Percentiles rank a stretch among this genome's conserved stretches.
These are phyloP conservation scores for Artemisia argyi DNA, from an alignment of 129 eudicot genomes.

Conservation along the genomic window DNA sequence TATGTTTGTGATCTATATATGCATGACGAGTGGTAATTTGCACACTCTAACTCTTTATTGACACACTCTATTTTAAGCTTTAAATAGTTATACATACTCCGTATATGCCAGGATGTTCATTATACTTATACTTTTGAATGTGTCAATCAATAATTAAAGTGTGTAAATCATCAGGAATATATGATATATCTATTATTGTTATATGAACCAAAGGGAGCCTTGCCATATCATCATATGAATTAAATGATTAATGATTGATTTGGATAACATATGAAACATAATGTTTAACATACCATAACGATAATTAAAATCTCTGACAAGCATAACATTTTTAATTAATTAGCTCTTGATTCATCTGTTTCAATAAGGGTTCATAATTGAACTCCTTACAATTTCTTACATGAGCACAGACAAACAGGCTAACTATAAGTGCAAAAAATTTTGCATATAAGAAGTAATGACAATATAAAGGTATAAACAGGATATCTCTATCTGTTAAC, in stretches of 20 bases:
- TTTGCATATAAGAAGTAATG: constrained; percentile 29
- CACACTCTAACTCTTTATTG: too few species aligned
- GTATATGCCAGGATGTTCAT: too few species aligned
- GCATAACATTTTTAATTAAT: too few species aligned
- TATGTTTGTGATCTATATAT: too few species aligned
- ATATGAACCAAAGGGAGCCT: not conserved
- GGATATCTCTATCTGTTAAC: constrained; percentile 23
- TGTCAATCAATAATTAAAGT: too few species aligned
- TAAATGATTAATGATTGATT: not conserved
- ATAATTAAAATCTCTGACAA: not conserved
- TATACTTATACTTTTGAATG: too few species aligned
- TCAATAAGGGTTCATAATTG: constrained; percentile 36
- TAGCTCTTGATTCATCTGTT: constrained; percentile 43
- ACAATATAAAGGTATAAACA: constrained; percentile 26
- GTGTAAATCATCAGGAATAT: too few species aligned
- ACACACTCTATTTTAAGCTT: too few species aligned
- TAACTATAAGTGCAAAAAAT: constrained; percentile 24
- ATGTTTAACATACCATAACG: constrained; percentile 1
- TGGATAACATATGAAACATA: constrained; percentile 1
- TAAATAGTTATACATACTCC: too few species aligned
- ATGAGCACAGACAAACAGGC: constrained; percentile 43
- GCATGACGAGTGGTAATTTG: too few species aligned
- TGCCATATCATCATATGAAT: too few species aligned
- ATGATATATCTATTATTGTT: not conserved
- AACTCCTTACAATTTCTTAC: constrained; percentile 34